Base-by-base conservation (phyloP, 140 eudicot species). In the Flaveria floridana region DNA sequence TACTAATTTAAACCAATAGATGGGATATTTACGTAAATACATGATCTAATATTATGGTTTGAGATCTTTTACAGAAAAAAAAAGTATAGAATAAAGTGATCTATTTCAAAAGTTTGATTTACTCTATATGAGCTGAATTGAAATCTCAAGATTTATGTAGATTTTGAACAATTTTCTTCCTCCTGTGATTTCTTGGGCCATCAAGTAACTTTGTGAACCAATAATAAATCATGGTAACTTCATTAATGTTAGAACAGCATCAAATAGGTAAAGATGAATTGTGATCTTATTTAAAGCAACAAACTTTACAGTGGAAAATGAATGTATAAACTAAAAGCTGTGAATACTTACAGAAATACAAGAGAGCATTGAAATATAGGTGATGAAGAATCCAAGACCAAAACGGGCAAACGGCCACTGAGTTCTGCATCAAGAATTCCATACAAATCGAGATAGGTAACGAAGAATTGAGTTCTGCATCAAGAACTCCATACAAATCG, bases 341-440 rank as follows among this genome's bases (percentile, higher is more conserved):
- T 71, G 13, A 79, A 25, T 52, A 79, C 75, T 55, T 9, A 52
- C 59, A 41, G 20, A 68, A 70, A 71, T 63, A 79, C 70, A 73
- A 21, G 41, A 51, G n/a, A 3, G 58, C 51, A 77, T 58, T 18
- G 63, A 19, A 25, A 46, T 4, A 20, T 57, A 73, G 14, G 21
- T 42, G 66, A 55, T 30, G 65, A 5, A 34, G n/a, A 71, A 26
- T 26, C 28, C 28, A 26, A 26, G 28, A 26, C 28, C 28, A 26
- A 26, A 26, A 28, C 34, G 34, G 30, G 30, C 30, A 26, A 26
- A 26, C 30, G 1, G 19, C 6, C 37, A 47, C 20, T 39, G 53
- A 18, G 21, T 52, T 52, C 21, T 39, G 52, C 52, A 44, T 30
- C 61, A 15, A 41, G 51, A 51, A 37, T 63, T 14, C 4, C 14